A percentile compares a stretch with the other conserved stretches of the same genome.
phyloP scores from a whole-genome alignment of 441 rosid genomes.

The Isatis lusitanica region DNA sequence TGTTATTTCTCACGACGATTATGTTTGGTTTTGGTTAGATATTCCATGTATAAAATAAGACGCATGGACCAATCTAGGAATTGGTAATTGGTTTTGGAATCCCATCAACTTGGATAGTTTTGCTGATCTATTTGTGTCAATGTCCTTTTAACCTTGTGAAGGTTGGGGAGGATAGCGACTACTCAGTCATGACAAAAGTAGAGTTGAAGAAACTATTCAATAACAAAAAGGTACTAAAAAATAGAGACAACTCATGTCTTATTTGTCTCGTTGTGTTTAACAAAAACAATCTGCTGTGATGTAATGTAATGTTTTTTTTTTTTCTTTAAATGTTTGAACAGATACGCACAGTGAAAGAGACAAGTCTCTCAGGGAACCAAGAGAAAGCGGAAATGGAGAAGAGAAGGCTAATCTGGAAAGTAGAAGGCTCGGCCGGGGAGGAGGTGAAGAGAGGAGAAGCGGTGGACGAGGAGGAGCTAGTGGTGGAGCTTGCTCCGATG shows the following conservation, averaged over 20 bases:
- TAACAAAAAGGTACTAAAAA: constrained; percentile 51
- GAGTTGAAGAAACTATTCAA: constrained; percentile 60
- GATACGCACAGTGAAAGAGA: constrained; percentile 66
- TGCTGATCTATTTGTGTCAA: neutral
- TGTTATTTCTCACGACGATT: neutral
- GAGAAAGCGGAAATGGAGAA: constrained; percentile 79
- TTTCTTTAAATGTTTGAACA: constrained; percentile 28
- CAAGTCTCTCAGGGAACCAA: constrained; percentile 86
- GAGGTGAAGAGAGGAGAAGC: constrained; percentile 57
- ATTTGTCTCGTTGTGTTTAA: constrained; percentile 7
- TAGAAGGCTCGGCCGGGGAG: constrained; percentile 42
- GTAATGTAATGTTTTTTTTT: no score
- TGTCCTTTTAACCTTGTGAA: constrained; percentile 31
- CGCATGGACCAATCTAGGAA: no score
- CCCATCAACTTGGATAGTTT: neutral
- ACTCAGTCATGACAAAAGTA: constrained; percentile 55
- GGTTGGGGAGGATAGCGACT: constrained; percentile 65
- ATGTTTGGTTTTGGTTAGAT: neutral
- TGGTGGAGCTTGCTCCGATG: constrained; percentile 89
- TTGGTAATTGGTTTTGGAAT: neutral
- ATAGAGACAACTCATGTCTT: neutral
- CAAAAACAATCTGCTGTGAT: neutral
- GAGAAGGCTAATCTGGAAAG: constrained; percentile 79
- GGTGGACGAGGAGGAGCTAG: constrained; percentile 58
- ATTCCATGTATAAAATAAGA: neutral